Evolutionary conservation across 176 grass and related monocot species (phyloP), one percentile per base, ranked within the genome.

Genomic region (Zoysia japonica): DNA sequence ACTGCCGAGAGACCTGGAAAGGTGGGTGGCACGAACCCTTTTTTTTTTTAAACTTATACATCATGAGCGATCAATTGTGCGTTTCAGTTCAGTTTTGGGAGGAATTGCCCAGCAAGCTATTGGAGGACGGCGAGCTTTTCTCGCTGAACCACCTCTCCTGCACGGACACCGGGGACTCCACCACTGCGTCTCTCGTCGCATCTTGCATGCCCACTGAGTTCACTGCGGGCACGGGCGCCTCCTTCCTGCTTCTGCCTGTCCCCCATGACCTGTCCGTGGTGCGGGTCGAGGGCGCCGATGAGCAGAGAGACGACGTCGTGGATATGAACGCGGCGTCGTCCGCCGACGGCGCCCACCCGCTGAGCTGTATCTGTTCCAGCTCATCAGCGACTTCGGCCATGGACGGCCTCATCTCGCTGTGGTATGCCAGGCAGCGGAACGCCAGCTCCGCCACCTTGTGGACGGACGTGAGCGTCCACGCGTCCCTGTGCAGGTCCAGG

Each of bases 381-480:
- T 87, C 91, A 64, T 88, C 85, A 57, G 78, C 81, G 59, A 90
- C 87, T 78, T 90, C 91, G 43, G 48, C 68, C 91, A 93, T 93
- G n/a, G 87, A 88, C 15, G 91, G 88, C 52, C 91, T 85, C 82
- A 83, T 88, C 85, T 90, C 87, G 73, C 88, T 85, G 78, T 90
- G 87, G 87, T 88, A 90, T 12, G 87, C 87, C 10, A 90, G 91
- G 79, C 91, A 93, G 40, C 91, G 74, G 80, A 93, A 93, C 19
- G 91, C 87, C 49, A 93, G 82, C 72, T 93, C 88, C 0, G 85
- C 85, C 65, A 93, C 91, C 75, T 90, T 87, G 70, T 88, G 87
- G 49, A 92, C 71, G 20, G 90, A 83, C 5, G 74, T 61, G 52
- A 80, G 79, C 6, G 83, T 89, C 90, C 86, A 82, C 0, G 82